Base-by-base conservation (phyloP, 1,139 yeast genomes). In the Pichia sp. region DNA sequence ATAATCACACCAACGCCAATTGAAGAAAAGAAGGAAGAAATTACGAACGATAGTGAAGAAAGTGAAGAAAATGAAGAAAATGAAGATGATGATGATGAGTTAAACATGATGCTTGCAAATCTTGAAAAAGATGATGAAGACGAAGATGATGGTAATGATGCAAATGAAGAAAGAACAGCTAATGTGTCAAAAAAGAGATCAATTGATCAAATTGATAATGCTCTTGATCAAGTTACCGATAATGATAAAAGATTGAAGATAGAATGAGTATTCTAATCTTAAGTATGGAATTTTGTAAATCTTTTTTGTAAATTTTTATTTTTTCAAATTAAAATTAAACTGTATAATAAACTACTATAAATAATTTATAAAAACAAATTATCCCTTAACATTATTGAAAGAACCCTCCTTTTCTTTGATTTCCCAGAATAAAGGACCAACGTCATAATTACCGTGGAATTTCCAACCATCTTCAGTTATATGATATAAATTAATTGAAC, bases 381-480 rank as follows among this genome's bases (percentile, higher is more conserved):
- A 83, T 51, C 81, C 85, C 38, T 84, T 81, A 47, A 93, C 96
- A 65, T 91, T 89, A 69, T 88, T 88, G 73, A 93, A 93, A 10
- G 97, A 90, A 51, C 87, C 81, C 71, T 93, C 99, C 65, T 81
- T 74, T 65, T 80, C 91, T 71, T 91, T 91, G 62, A 88, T 80
- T 65, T 89, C 95, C 91, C 96, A 93, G 75, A 93, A 88, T 55
- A 87, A 77, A 49, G 87, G 84, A 56, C 95, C 96, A 57, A 91
- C 96, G 67, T 91, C 91, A 71, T 84, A 85, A 71, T 93, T 91
- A 58, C 99, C 99, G 66, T 93, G 97, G 74, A 81, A 93, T 42
- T 80, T 79, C 99, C 99, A 95, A 49, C 99, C 99, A 50, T 80
- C 70, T 71, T 89, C 96, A 44, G 95, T 86, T 55, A 93, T 93